These are phyloP conservation scores for Pholiota conissans DNA, from an alignment of 768 basidiomycete genomes.

Conservation along the genomic window DNA sequence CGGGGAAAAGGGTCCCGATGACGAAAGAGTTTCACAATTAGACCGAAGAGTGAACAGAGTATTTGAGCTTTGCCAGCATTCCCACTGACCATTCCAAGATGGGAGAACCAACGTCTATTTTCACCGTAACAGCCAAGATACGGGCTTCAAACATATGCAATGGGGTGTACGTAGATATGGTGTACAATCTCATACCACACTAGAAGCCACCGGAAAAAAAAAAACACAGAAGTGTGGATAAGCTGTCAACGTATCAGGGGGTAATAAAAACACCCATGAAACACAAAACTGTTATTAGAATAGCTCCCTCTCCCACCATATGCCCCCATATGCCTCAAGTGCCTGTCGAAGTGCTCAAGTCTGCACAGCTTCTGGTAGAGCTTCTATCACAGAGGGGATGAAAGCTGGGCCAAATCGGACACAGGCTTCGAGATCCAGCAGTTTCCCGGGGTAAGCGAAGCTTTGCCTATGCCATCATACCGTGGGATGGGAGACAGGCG, in stretches of 20 bases:
- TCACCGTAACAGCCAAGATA: neutral
- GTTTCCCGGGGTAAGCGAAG: constrained; percentile 15
- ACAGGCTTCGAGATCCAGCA: constrained; percentile 11
- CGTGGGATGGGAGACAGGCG: neutral
- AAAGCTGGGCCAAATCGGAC: constrained; percentile 9
- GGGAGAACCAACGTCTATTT: neutral
- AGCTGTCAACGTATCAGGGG: constrained; percentile 17
- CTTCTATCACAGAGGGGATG: constrained; percentile 13
- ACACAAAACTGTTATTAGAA: constrained; percentile 12
- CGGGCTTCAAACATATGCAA: neutral
- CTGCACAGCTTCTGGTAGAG: constrained; percentile 13
- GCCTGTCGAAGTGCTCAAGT: constrained; percentile 11
- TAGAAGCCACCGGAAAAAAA: neutral
- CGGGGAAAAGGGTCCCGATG: neutral
- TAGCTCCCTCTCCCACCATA: constrained; percentile 13
- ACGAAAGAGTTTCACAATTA: neutral
- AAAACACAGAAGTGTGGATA: constrained; percentile 14
- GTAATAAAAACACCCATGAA: constrained; percentile 16
- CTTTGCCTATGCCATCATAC: constrained; percentile 9
- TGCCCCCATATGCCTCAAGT: constrained; percentile 1
- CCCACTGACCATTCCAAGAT: neutral
- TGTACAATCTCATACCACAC: neutral
- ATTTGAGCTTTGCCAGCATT: neutral
- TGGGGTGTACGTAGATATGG: neutral
- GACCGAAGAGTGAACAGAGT: neutral